These are phyloP conservation scores for Botrytis elliptica DNA, from an alignment of 2,329 filamentous ascomycete genomes.

Conservation along the genomic window DNA sequence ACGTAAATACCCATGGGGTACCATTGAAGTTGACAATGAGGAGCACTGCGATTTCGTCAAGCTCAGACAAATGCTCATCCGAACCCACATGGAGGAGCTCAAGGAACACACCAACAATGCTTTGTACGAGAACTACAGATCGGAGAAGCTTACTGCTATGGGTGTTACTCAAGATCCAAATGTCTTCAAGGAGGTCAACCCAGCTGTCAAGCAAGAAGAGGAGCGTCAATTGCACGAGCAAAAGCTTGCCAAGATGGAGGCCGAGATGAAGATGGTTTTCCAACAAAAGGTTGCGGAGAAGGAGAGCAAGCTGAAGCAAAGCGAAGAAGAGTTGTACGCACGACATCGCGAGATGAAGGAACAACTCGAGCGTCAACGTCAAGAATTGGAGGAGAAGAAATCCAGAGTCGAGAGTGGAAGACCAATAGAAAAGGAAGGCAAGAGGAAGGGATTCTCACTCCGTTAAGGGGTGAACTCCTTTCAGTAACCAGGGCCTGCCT, in stretches of 20 bases:
- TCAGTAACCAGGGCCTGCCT: constrained; percentile 13
- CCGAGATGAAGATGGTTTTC: constrained; percentile 99
- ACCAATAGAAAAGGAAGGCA: constrained; percentile 95
- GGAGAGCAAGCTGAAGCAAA: constrained; percentile 99
- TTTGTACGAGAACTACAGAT: constrained; percentile 99
- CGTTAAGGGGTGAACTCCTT: constrained; percentile 58
- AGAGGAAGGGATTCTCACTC: constrained; percentile 99
- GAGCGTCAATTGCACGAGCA: constrained; percentile 97
- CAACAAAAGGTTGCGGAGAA: constrained; percentile 99
- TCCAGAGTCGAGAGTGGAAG: constrained; percentile 88
- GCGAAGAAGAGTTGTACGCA: constrained; percentile 97
- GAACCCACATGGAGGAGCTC: constrained; percentile 99
- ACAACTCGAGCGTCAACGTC: constrained; percentile 90
- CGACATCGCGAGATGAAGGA: constrained; percentile 99
- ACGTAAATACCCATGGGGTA: constrained; percentile 95
- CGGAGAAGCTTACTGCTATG: constrained; percentile 98
- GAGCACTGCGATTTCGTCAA: constrained; percentile 99
- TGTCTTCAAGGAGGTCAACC: constrained; percentile 99
- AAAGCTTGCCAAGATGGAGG: constrained; percentile 99
- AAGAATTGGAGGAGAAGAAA: constrained; percentile 99
- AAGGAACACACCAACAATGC: constrained; percentile 99
- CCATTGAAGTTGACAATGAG: constrained; percentile 99
- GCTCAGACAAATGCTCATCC: constrained; percentile 99
- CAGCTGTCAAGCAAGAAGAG: constrained; percentile 99
- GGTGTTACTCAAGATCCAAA: constrained; percentile 97